Percentiles rank a stretch among this genome's conserved stretches.
These are phyloP conservation scores for Amaranthus palmeri DNA, from an alignment of 148 eudicot genomes.

Conservation along the genomic window DNA sequence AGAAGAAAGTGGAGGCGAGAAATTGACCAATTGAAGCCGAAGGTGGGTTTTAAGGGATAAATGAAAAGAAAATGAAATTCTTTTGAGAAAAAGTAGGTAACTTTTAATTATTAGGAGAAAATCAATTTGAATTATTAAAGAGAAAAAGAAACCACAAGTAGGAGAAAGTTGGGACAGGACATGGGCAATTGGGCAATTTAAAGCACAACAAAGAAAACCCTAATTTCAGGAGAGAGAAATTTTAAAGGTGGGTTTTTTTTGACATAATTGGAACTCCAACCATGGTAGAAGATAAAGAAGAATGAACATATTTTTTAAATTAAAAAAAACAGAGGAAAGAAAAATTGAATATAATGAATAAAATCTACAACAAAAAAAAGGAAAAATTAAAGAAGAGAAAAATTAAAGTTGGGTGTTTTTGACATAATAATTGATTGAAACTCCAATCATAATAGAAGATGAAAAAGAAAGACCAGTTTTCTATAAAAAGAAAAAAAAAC, in stretches of 20 bases:
- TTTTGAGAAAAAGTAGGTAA: neutral
- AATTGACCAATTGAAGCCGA: constrained; percentile 5
- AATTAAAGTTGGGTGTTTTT: too few species aligned
- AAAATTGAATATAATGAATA: too few species aligned
- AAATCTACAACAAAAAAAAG: too few species aligned
- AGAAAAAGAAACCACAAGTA: neutral
- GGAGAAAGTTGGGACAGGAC: constrained; percentile 1
- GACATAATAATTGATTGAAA: too few species aligned
- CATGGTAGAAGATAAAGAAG: too few species aligned
- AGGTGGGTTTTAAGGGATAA: neutral
- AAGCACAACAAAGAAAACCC: too few species aligned
- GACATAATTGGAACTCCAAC: too few species aligned
- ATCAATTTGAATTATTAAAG: constrained; percentile 20
- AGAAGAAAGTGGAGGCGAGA: neutral
- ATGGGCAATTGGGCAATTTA: neutral
- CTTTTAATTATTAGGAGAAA: constrained; percentile 7
- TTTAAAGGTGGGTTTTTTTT: too few species aligned
- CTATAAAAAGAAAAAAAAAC: neutral
- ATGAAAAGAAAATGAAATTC: neutral
- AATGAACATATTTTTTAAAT: too few species aligned
- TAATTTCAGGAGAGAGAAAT: too few species aligned
- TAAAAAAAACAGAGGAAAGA: too few species aligned
- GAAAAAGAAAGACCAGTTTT: neutral
- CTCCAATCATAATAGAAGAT: neutral
- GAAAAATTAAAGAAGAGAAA: too few species aligned